These are phyloP conservation scores for Xylaria sp. DNA, from an alignment of 2,329 filamentous ascomycete species.

Conservation along the genomic window DNA sequence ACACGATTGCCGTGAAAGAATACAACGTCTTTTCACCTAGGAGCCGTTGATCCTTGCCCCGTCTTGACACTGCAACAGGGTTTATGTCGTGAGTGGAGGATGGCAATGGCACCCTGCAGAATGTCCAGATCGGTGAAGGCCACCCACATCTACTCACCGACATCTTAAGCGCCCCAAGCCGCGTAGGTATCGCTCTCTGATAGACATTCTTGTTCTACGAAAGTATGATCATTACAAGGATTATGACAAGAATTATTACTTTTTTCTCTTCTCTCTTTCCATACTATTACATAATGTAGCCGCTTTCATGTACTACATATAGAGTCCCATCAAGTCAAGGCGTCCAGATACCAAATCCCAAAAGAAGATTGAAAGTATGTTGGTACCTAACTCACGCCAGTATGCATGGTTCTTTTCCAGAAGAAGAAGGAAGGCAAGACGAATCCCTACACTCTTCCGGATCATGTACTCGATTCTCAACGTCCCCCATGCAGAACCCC, in stretches of 20 bases:
- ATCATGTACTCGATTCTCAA: neutral
- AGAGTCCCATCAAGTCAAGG: neutral
- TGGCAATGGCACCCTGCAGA: neutral
- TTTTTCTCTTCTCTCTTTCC: neutral
- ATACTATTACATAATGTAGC: neutral
- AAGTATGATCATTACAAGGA: no score
- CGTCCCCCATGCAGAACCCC: neutral
- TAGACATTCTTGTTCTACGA: no score
- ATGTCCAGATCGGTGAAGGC: neutral
- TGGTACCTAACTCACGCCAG: neutral
- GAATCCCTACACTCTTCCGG: neutral
- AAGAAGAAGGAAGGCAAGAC: neutral
- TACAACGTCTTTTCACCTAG: neutral
- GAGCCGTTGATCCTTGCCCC: neutral
- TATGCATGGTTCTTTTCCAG: conserved; percentile 6
- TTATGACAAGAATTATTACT: no score
- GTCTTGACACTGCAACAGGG: neutral
- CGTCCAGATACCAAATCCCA: no score
- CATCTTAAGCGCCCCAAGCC: neutral
- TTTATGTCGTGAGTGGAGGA: no score
- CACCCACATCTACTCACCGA: neutral
- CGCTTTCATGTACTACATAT: neutral
- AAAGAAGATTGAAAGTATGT: neutral
- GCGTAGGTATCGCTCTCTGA: neutral
- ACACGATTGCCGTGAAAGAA: neutral